These are phyloP conservation scores for Mycena pura DNA, from an alignment of 768 basidiomycete species.

Conservation along the genomic window DNA sequence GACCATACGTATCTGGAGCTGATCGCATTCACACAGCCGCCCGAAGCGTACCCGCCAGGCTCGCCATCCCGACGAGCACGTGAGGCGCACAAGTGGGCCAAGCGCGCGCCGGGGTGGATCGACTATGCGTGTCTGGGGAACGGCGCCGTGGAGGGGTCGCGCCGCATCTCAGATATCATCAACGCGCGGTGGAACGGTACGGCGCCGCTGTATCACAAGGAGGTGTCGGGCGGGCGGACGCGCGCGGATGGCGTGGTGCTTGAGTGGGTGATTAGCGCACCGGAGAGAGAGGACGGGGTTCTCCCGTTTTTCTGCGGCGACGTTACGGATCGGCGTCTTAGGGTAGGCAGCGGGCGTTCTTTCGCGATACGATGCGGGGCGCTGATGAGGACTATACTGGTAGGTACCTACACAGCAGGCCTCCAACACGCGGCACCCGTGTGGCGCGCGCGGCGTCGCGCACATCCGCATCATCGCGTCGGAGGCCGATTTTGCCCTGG, in stretches of 20 bases:
- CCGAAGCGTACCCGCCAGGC: conserved; percentile 57
- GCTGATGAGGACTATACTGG: too few relatives aligned
- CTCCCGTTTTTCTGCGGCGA: conserved; percentile 82
- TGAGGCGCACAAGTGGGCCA: conserved; percentile 59
- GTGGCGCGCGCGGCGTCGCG: conserved; percentile 55
- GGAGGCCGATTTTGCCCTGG: conserved; percentile 32
- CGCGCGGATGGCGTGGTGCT: conserved; percentile 61
- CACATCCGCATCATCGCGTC: conserved; percentile 53
- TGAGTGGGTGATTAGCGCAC: conserved; percentile 62
- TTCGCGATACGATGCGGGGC: neutral
- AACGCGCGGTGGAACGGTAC: conserved; percentile 54
- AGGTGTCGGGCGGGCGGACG: conserved; percentile 60
- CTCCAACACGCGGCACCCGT: conserved; percentile 58
- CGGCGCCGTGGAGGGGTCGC: conserved; percentile 35
- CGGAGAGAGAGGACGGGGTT: conserved; percentile 38
- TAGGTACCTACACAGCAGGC: conserved; percentile 59
- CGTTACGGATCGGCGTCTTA: conserved; percentile 61
- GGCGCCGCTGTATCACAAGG: conserved; percentile 50
- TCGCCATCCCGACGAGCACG: conserved; percentile 53
- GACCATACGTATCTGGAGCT: conserved; percentile 75
- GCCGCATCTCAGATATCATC: conserved; percentile 56
- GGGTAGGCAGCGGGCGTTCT: conserved; percentile 49
- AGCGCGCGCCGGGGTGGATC: conserved; percentile 66
- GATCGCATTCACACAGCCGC: conserved; percentile 66
- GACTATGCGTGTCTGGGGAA: conserved; percentile 71